These are phyloP conservation scores for Chalaropsis ovoidea DNA, from an alignment of 2,329 filamentous ascomycete genomes.

Conservation along the genomic window DNA sequence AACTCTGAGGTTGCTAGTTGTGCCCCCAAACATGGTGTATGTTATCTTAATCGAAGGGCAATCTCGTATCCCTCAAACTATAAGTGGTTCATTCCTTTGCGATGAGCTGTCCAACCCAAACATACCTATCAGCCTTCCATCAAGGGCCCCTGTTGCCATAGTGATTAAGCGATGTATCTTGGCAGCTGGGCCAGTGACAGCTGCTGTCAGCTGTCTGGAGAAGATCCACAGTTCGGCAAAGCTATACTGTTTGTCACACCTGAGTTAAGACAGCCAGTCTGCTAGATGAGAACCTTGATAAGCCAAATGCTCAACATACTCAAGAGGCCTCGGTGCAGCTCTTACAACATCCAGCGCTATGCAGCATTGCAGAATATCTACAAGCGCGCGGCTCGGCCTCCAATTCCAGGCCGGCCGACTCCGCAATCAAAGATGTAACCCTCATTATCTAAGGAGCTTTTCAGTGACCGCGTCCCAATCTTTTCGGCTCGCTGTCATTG, in stretches of 20 bases:
- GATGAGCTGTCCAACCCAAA: slow-evolving; percentile 1
- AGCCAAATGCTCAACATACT: not conserved
- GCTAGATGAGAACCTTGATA: not conserved
- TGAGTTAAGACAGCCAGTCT: not conserved
- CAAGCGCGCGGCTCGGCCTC: not conserved
- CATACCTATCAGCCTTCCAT: not conserved
- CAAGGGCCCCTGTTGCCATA: not conserved
- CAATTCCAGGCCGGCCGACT: not conserved
- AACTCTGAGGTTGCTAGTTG: too few species aligned
- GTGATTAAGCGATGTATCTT: not conserved
- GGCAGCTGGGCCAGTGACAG: not conserved
- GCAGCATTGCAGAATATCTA: not conserved
- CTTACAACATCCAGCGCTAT: not conserved
- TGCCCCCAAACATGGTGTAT: not conserved
- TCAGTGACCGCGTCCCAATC: slow-evolving; percentile 36
- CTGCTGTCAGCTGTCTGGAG: not conserved
- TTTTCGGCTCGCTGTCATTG: slow-evolving; percentile 76
- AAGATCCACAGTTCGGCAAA: not conserved
- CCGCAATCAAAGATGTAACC: not conserved
- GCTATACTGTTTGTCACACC: not conserved
- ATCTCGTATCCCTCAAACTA: slow-evolving; percentile 6
- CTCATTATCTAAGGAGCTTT: not conserved
- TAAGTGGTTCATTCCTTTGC: not conserved
- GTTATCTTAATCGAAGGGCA: not conserved
- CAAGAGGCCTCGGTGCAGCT: not conserved